Evolutionary conservation across 2,329 filamentous ascomycete genomes (phyloP), one percentile per base, ranked within the genome.

Genomic region (Fusarium musae): DNA sequence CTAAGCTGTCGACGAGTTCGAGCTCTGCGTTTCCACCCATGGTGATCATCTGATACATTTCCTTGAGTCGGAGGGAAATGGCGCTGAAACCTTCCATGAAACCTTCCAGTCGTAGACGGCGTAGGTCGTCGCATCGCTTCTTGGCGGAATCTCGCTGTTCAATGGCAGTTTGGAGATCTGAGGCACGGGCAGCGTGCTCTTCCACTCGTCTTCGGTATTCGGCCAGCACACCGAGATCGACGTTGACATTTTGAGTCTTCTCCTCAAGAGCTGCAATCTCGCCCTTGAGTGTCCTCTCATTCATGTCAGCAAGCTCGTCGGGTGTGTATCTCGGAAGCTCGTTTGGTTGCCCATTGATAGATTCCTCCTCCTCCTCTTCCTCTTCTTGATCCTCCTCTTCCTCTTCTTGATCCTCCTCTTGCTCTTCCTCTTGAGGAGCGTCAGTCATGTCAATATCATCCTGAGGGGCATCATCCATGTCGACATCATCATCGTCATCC

Each of bases 31-130:
- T 99, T 63, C 96, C 96, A 70, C 96, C 96, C 95, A 99, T 98
- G 28, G 96, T 99, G 81, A 99, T 99, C 95, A 99, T 98, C 82
- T 99, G 96, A 84, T 99, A 99, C 96, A 99, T 99, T 80, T 99
- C 96, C 86, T 99, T 99, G 50, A 99, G 87, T 2, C 96, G 93
- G 30, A 98, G 87, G 3, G 96, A 98, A 82, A 99, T 99, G 71
- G 91, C 93, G 78, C 92, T 93, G 85, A 99, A 98, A 43, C 97
- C 96, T 80, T 97, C 94, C 95, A 98, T 98, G 88, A 99, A 99
- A 40, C 96, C 96, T 77, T 98, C 96, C 12, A 98, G 87, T 36
- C 96, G 93, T 56, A 97, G 87, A 19, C 94, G 93, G 17, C 96
- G 93, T 59, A 99, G 90, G 75, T 98, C 95, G 78, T 98, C 96